Percentiles rank a stretch among this genome's conserved stretches.
These are phyloP conservation scores for Emydomyces testavorans DNA, from an alignment of 2,329 filamentous ascomycete species.

Conservation along the genomic window DNA sequence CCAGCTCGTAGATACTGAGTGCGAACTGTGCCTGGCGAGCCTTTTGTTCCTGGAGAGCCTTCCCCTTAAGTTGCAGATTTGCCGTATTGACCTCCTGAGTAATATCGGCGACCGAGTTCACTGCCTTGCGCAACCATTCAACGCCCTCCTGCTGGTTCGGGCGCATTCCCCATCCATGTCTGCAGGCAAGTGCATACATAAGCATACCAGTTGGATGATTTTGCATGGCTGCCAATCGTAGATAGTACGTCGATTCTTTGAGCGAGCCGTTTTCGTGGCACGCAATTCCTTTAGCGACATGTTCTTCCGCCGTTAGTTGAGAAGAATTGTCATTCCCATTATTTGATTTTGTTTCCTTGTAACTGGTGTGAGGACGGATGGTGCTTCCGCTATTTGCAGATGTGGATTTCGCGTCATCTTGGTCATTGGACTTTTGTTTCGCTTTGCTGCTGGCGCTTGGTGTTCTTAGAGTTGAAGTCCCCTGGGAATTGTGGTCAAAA, in stretches of 20 bases:
- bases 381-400: conserved; percentile 57
- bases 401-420: conserved; percentile 40
- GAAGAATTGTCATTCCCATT: background rate
- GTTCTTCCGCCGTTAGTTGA: conserved; percentile 55
- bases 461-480: conserved; percentile 3
- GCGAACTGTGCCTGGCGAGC: conserved; percentile 87
- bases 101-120: conserved; percentile 69
- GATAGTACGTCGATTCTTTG: conserved; percentile 90
- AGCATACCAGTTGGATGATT: conserved; percentile 91
- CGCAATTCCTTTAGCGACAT: conserved; percentile 79
- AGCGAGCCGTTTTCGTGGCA: conserved; percentile 78
- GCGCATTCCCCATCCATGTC: conserved; percentile 96
- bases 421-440: conserved; percentile 17
- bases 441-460: conserved; percentile 3
- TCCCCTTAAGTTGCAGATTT: conserved; percentile 41
- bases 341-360: conserved; percentile 18
- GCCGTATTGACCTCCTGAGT: conserved; percentile 61
- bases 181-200: conserved; percentile 83
- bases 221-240: conserved; percentile 75
- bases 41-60: conserved; percentile 57
- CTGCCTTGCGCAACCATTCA: conserved; percentile 81
- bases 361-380: conserved; percentile 30
- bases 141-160: conserved; percentile 83
- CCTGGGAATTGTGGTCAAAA: conserved; percentile 12
- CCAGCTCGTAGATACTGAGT: conserved; percentile 88